A percentile compares a stretch with the other conserved stretches of the same genome.
phyloP scores from a whole-genome alignment of 805 yeast species.

The Kuraishia molischiana region DNA sequence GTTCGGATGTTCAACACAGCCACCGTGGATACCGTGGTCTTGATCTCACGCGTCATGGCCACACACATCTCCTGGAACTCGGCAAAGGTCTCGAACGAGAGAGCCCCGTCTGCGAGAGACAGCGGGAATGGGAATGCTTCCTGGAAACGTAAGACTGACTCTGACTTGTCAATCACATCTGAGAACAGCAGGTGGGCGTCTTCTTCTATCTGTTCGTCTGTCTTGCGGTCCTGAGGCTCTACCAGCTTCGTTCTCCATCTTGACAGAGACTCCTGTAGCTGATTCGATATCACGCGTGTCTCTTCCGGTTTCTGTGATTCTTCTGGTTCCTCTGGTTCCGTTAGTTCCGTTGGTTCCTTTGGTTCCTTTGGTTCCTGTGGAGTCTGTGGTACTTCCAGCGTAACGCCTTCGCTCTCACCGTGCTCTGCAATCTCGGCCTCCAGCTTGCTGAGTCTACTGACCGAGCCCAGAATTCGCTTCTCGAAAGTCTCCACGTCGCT shows the following conservation, averaged over 20 bases:
- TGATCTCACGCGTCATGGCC: slow-evolving; percentile 5
- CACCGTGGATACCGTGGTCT: slow-evolving; percentile 1
- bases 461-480: background rate
- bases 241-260: no score
- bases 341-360: background rate
- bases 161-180: slow-evolving; percentile 2
- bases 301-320: no score
- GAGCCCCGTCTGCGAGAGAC: background rate
- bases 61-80: slow-evolving; percentile 4
- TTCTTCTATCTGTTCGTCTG: slow-evolving; percentile 4
- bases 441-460: background rate
- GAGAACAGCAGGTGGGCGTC: slow-evolving; percentile 1
- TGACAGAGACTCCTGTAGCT: no score
- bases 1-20: slow-evolving; percentile 4
- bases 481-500: background rate
- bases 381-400: background rate
- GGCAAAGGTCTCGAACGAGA: slow-evolving; percentile 6
- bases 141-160: slow-evolving; percentile 4
- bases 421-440: background rate
- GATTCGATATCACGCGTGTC: no score
- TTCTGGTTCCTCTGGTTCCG: slow-evolving; percentile 4
- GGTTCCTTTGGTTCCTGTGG: background rate
- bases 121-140: slow-evolving; percentile 6
- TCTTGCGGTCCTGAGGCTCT: no score
- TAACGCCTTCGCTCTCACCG: background rate